Evolutionary conservation across 1,284 basidiomycete species (phyloP).

Genomic region (Tylopilus sp.): DNA sequence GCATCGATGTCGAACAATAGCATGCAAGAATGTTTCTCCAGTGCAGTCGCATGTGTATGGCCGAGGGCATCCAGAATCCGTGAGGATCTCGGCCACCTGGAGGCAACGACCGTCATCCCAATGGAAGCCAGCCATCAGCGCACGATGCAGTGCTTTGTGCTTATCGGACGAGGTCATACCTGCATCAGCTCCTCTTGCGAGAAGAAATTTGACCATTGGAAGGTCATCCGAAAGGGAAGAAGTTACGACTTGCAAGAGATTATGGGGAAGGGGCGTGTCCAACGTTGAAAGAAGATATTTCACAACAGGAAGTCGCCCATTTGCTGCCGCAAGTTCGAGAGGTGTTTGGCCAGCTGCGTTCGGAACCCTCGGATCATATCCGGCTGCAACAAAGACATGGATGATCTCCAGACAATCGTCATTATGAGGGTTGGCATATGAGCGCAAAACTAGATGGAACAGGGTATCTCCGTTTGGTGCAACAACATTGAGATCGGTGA

Average conservation of each 20-base stretch:
- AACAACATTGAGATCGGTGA: not conserved
- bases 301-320: not conserved
- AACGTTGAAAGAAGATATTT: not conserved
- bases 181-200: no score
- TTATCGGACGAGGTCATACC: no score
- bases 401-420: not conserved
- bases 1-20: not conserved
- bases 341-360: not conserved
- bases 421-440: not conserved
- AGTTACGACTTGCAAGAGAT: not conserved
- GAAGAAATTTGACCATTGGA: not conserved
- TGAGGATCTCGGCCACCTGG: not conserved
- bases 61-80: not conserved
- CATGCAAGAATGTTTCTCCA: not conserved
- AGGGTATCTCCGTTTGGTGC: conserved; percentile 11
- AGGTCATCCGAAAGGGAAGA: not conserved
- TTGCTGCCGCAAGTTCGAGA: not conserved
- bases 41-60: not conserved
- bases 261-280: not conserved
- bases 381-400: not conserved
- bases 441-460: conserved; percentile 8
- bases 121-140: no score
- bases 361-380: not conserved
- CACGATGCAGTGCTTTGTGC: not conserved
- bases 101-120: not conserved